These are phyloP conservation scores for Beta lomatogona DNA, from an alignment of 179 eudicot species.

Conservation along the genomic window DNA sequence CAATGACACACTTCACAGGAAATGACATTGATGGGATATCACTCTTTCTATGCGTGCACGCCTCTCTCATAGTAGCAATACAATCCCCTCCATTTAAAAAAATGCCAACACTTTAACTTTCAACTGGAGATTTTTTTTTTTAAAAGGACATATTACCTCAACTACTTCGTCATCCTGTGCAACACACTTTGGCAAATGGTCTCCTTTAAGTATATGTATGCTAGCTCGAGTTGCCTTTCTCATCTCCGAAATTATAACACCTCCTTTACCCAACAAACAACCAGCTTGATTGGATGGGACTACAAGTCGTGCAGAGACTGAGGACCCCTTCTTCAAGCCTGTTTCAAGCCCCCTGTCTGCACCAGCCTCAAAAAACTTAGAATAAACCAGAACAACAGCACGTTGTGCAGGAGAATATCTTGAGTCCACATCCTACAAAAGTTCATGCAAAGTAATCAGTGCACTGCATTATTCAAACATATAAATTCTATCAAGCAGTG, in stretches of 20 bases:
- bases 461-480: slow-evolving; percentile 15
- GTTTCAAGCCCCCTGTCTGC: slow-evolving; percentile 50
- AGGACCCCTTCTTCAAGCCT: slow-evolving; percentile 40
- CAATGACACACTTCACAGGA: too few relatives aligned
- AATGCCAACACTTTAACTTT: not conserved
- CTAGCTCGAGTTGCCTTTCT: slow-evolving; percentile 68
- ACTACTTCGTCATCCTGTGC: slow-evolving; percentile 63
- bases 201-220: slow-evolving; percentile 52
- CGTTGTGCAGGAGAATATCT: slow-evolving; percentile 74
- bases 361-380: slow-evolving; percentile 55
- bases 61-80: not conserved
- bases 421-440: slow-evolving; percentile 56
- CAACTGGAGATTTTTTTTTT: not conserved
- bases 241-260: slow-evolving; percentile 67
- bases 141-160: slow-evolving; percentile 50
- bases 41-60: too few relatives aligned
- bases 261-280: slow-evolving; percentile 82
- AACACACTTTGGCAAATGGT: slow-evolving; percentile 65
- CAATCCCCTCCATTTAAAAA: not conserved
- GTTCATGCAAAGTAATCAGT: slow-evolving; percentile 21
- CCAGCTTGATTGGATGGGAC: slow-evolving; percentile 67
- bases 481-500: not conserved
- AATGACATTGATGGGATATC: too few relatives aligned
- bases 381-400: slow-evolving; percentile 64
- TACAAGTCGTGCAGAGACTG: slow-evolving; percentile 55